Evolutionary conservation across 2,329 filamentous ascomycete genomes (phyloP).

Genomic region (Taxawa tesnikishii): DNA sequence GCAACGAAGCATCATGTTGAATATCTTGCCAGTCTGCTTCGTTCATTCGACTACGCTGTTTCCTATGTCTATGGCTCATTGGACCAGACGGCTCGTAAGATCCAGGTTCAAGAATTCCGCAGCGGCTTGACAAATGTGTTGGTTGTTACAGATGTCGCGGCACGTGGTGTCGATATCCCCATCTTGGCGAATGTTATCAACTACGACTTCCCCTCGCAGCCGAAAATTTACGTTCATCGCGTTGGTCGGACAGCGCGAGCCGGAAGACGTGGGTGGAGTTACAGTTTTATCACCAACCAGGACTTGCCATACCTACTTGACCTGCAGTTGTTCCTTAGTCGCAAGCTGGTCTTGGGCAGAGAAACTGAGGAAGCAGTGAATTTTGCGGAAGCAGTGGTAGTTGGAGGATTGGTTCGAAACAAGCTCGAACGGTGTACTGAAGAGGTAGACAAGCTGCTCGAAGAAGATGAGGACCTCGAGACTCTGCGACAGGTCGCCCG

Average conservation of each 20-base stretch:
- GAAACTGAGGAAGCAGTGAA: conserved; percentile 48
- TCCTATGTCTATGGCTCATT: conserved; percentile 92
- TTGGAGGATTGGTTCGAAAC: conserved; percentile 64
- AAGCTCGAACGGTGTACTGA: conserved; percentile 66
- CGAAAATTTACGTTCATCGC: conserved; percentile 92
- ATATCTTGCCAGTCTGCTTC: conserved; percentile 74
- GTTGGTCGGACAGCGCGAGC: conserved; percentile 94
- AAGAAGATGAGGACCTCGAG: conserved; percentile 62
- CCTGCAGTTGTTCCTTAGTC: conserved; percentile 86
- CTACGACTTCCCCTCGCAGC: conserved; percentile 93
- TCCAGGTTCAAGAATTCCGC: conserved; percentile 84
- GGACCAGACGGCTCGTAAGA: conserved; percentile 84
- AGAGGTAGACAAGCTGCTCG: conserved; percentile 67
- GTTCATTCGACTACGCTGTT: conserved; percentile 69
- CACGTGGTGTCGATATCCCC: conserved; percentile 94
- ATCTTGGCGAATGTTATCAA: conserved; percentile 95
- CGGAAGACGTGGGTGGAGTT: conserved; percentile 85
- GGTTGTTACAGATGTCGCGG: conserved; percentile 91
- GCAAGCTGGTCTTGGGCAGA: conserved; percentile 65
- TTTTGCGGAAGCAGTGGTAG: conserved; percentile 71
- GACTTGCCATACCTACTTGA: conserved; percentile 90
- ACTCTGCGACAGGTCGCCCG: conserved; percentile 59
- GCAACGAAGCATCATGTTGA: conserved; percentile 97
- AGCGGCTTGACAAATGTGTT: conserved; percentile 75
- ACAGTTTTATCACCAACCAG: conserved; percentile 76